Base-by-base conservation (phyloP, 2,329 filamentous ascomycete species). In the Colletotrichum siamense region DNA sequence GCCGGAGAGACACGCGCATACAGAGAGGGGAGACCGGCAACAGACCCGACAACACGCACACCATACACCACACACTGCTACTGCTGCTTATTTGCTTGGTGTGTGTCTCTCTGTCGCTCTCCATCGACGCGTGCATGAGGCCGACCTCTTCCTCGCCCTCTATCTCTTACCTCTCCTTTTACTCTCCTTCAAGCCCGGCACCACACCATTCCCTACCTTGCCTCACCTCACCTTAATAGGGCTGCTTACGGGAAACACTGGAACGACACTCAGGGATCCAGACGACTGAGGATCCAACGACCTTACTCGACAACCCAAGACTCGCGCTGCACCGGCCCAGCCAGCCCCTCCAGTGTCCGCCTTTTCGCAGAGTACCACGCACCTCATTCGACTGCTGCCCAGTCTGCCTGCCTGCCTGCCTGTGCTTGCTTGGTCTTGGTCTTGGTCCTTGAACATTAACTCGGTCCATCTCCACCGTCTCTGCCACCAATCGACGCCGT, bases 401-500 rank as follows among this genome's bases (percentile, higher is more conserved):
- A 57, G 52, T 57, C 34, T 39, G 15, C 34, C 34, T 61, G 39
- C 16, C 57, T 62, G n/a, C 22, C 30, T 22, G 44, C 36, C 34
- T 65, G 32, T 65, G 62, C 44, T 24, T 52, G 8, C 16, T 55
- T n/a, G 26, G 5, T 34, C 44, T 55, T n/a, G 26, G 12, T 34
- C 28, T 68, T 55, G 65, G 65, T 32, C 44, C 28, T 55, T 68
- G 49, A 22, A 30, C 73, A 36, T 63, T 55, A 32, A 28, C 22
- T 44, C 30, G 52, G 28, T 69, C 66, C 18, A 59, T 68, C 49
- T 44, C 69, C 62, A 72, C 55, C 52, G 44, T 49, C 68, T 66
- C 63, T 66, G 73, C 73, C 69, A 68, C 73, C 73, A 76, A 76
- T 76, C 69, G 73, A 76, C 73, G 73, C 73, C 57, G 73, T 76